Evolutionary conservation across 2,329 filamentous ascomycete species (phyloP).

Genomic region (Colletotrichum lindemuthianum): DNA sequence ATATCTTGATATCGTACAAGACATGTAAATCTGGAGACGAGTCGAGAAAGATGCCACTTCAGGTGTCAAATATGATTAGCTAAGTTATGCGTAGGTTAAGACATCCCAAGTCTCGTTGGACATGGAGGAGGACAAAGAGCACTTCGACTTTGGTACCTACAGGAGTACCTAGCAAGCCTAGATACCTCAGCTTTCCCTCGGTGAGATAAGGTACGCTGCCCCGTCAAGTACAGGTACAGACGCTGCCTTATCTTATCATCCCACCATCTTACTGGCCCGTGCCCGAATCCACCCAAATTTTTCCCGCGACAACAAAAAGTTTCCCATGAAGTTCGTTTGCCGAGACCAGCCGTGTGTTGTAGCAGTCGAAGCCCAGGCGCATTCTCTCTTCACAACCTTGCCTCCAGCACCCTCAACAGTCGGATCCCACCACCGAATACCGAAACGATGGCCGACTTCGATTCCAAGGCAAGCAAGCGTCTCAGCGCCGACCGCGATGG

Average conservation of each 20-base stretch:
- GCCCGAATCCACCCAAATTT: conserved; percentile 30
- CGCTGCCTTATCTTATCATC: conserved; percentile 33
- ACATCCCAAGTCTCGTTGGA: too few species aligned
- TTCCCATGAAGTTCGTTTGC: conserved; percentile 22
- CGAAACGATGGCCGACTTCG: conserved; percentile 51
- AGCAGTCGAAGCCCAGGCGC: conserved; percentile 17
- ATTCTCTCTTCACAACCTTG: conserved; percentile 23
- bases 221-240: too few species aligned
- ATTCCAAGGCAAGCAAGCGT: conserved; percentile 52
- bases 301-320: conserved; percentile 35
- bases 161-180: too few species aligned
- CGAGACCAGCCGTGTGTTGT: conserved; percentile 16
- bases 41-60: too few species aligned
- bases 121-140: too few species aligned
- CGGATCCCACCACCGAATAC: not conserved
- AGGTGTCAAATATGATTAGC: too few species aligned
- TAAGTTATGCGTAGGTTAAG: too few species aligned
- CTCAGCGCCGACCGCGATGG: conserved; percentile 56
- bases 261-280: conserved; percentile 27
- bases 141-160: not conserved
- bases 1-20: too few species aligned
- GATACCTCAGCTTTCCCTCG: too few species aligned
- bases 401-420: not conserved
- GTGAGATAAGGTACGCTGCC: too few species aligned
- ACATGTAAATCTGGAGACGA: too few species aligned